phyloP scores from a whole-genome alignment of 768 basidiomycete species.

The Clitopilus passeckerianus region DNA sequence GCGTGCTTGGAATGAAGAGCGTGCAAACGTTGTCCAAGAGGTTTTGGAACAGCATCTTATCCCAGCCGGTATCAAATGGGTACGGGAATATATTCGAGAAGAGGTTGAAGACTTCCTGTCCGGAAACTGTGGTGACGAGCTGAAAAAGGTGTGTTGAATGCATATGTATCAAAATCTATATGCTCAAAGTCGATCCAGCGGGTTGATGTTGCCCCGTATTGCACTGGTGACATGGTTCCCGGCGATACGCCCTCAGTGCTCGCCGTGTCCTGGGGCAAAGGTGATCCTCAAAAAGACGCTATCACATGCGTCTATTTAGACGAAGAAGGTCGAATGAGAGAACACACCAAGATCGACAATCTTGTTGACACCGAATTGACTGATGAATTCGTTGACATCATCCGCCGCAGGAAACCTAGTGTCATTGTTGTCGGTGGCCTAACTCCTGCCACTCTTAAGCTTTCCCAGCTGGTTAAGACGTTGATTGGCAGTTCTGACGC shows the following conservation, averaged over 20 bases:
- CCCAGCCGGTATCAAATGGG: slow-evolving; percentile 83
- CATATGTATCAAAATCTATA: not conserved
- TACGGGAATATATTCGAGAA: slow-evolving; percentile 81
- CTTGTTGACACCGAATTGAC: slow-evolving; percentile 64
- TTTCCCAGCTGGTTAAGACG: slow-evolving; percentile 62
- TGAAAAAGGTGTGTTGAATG: slow-evolving; percentile 59
- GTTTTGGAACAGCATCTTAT: slow-evolving; percentile 79
- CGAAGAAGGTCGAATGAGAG: slow-evolving; percentile 84
- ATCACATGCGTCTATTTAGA: slow-evolving; percentile 85
- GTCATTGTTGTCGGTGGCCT: slow-evolving; percentile 90
- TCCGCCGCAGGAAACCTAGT: slow-evolving; percentile 79
- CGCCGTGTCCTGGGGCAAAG: slow-evolving; percentile 92
- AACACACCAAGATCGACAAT: slow-evolving; percentile 86
- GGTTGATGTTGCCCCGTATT: slow-evolving; percentile 77
- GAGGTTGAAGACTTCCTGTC: slow-evolving; percentile 87
- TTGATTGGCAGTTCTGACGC: slow-evolving; percentile 25
- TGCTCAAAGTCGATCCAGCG: slow-evolving; percentile 41
- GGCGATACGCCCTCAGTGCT: slow-evolving; percentile 79
- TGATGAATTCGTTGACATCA: slow-evolving; percentile 76
- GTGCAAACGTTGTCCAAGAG: slow-evolving; percentile 73
- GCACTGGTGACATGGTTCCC: slow-evolving; percentile 52
- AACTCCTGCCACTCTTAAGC: slow-evolving; percentile 71
- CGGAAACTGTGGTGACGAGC: slow-evolving; percentile 54
- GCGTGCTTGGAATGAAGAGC: slow-evolving; percentile 87
- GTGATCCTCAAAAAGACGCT: slow-evolving; percentile 88